Base-by-base conservation (phyloP, 768 basidiomycete species). In the Phlegmacium glaucopus region DNA sequence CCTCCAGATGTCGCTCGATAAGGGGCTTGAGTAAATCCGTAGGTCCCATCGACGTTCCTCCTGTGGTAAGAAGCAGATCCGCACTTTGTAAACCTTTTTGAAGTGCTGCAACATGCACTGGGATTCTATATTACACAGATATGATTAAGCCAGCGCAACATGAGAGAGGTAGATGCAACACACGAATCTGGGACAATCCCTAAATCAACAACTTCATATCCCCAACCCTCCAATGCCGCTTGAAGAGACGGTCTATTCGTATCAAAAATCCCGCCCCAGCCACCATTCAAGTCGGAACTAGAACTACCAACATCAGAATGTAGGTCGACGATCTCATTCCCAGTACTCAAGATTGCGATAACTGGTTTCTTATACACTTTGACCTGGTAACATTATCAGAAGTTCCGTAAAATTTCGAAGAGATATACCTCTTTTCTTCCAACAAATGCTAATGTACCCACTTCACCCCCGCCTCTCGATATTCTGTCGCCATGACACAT, bases 31-130 rank as follows among this genome's bases (percentile, higher is more conserved):
- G 66, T 16, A 94, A 74, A 63, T 94, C 92, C 1, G 82, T 83
- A 2, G 91, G 78, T 0, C 92, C 92, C 92, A 94, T 94, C 2
- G 89, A 91, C 4, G 92, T 93, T 4, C 92, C 92, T 9, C 92
- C 92, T 1, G 92, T 95, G 1, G 89, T 87, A 9, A 94, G 67
- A 11, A 95, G 61, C 7, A 95, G 64, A 58, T 94, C 92, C 0
- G 89, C 86, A 15, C 62, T 57, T 30, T 75, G 69, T 6, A 88
- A 69, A 0, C 84, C 90, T 26, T 63, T 65, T 49, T 63, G 57
- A 40, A 95, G 74, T 3, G 79, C 78, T 9, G 62, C 61, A 16
- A 83, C 72, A 56, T 90, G 87, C 2, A 77, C 71, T 4, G 72
- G 61, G 45, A 86, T 66, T 30, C 85, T 87, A 57, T 15, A 46